Base-by-base conservation (phyloP, 2,329 filamentous ascomycete genomes). In the Hymenoscyphus linearis region DNA sequence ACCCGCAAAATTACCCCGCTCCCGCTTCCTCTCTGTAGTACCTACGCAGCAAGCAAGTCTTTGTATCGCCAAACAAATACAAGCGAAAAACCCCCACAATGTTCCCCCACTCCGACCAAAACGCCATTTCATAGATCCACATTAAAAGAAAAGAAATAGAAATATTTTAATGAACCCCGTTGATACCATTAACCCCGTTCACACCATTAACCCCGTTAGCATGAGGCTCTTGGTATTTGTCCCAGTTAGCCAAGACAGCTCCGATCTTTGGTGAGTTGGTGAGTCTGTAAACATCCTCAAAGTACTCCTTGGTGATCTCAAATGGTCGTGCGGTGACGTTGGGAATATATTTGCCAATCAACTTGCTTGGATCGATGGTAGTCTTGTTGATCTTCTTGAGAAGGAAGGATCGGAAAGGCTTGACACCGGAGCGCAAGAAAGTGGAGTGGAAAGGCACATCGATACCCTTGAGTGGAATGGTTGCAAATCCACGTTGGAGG, bases 331-430 rank as follows among this genome's bases (percentile, higher is more conserved):
- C 95, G 60, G 95, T 99, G 68, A 99, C 96, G 77, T 99, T 99
- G 69, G 95, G 95, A 68, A 99, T 98, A 79, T 99, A 99, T 79
- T 99, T 99, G 72, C 95, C 95, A 68, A 99, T 84, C 72, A 99
- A 80, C 83, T 98, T 98, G 75, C 90, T 89, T 4, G 95, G 95
- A 75, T 99, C 95, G 75, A 99, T 98, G 59, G 90, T 96, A 26
- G 93, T 97, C 86, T 96, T 96, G 84, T 98, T 92, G 80, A 99
- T 98, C 85, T 99, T 99, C 90, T 98, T 99, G 70, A 98, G 88
- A 74, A 99, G 78, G 85, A 99, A 99, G 52, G 88, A 93, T 68
- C 95, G 86, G 91, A 99, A 99, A 54, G 96, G 95, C 83, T 99
- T 99, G 76, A 99, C 95, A 71, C 95, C 96, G 44, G 92, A 96